Evolutionary conservation across 2,329 filamentous ascomycete species (phyloP).

Genomic region (Triangularia verruculosa): DNA sequence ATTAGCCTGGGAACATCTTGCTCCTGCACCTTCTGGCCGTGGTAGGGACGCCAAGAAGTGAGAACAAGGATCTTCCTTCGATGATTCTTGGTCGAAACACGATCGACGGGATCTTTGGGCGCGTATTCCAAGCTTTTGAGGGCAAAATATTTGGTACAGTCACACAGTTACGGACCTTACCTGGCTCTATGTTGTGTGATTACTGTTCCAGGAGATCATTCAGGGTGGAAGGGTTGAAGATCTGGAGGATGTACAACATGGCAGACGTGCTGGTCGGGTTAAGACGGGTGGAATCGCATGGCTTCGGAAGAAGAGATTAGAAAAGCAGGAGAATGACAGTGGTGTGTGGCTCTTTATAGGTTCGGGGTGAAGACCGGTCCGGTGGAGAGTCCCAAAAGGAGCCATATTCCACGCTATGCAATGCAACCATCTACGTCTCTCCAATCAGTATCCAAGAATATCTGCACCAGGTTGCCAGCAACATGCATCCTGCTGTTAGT

Average conservation of each 20-base stretch:
- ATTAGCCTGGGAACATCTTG: neutral
- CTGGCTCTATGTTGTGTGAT: neutral
- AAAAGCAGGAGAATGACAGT: neutral
- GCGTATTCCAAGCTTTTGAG: neutral
- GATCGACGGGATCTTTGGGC: neutral
- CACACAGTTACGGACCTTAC: no score
- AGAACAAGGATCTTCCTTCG: neutral
- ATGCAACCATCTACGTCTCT: slow-evolving; percentile 14
- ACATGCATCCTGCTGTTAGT: neutral
- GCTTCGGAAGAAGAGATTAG: neutral
- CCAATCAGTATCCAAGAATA: slow-evolving; percentile 6
- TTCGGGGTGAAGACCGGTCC: slow-evolving; percentile 5
- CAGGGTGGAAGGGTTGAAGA: neutral
- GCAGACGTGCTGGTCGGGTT: neutral
- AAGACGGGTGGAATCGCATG: slow-evolving; percentile 4
- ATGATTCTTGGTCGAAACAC: neutral
- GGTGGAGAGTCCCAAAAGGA: slow-evolving; percentile 1
- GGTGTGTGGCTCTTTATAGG: neutral
- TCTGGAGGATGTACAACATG: neutral
- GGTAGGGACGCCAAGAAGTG: neutral
- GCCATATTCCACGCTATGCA: slow-evolving; percentile 11
- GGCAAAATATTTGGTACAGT: no score
- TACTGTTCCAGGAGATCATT: neutral
- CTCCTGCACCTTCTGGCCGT: neutral
- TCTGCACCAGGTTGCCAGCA: neutral